These are phyloP conservation scores for Stentor coeruleus DNA, from an alignment of 73 alveolate genomes.

Conservation along the genomic window DNA sequence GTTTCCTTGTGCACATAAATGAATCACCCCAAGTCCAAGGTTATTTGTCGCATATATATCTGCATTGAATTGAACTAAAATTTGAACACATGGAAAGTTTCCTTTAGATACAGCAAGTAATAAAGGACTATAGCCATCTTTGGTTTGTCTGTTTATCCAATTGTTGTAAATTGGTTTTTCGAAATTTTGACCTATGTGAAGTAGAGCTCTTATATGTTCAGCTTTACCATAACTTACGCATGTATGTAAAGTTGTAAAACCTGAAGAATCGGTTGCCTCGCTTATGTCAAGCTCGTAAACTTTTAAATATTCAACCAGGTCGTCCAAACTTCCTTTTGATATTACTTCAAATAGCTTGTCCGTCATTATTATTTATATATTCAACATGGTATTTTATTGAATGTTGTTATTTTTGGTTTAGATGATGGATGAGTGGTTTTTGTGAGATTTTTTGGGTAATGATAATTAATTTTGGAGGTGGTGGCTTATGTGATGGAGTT, in stretches of 20 bases:
- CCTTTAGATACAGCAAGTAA: conserved; percentile 91
- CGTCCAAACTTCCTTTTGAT: too few relatives aligned
- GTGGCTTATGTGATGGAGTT: too few relatives aligned
- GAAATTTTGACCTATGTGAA: neutral
- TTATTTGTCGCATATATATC: conserved; percentile 40
- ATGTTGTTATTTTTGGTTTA: too few relatives aligned
- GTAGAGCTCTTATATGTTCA: neutral
- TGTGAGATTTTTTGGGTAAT: too few relatives aligned
- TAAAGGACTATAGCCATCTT: conserved; percentile 87
- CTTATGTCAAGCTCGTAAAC: neutral
- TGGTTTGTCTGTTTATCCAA: conserved; percentile 78
- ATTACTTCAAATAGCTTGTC: too few relatives aligned
- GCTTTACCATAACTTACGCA: neutral
- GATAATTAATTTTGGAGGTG: too few relatives aligned
- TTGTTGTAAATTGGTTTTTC: conserved; percentile 25
- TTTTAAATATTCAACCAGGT: too few relatives aligned
- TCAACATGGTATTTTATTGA: too few relatives aligned
- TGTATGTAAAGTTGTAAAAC: neutral
- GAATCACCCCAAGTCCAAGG: conserved; percentile 69
- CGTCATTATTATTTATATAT: too few relatives aligned
- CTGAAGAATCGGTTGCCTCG: neutral
- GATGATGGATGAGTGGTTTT: too few relatives aligned
- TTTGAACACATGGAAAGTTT: conserved; percentile 39
- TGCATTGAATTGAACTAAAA: conserved; percentile 9
- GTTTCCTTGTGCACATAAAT: conserved; percentile 31